Evolutionary conservation across 805 yeast genomes (phyloP).

Genomic region (Kregervanrija fluxuum): DNA sequence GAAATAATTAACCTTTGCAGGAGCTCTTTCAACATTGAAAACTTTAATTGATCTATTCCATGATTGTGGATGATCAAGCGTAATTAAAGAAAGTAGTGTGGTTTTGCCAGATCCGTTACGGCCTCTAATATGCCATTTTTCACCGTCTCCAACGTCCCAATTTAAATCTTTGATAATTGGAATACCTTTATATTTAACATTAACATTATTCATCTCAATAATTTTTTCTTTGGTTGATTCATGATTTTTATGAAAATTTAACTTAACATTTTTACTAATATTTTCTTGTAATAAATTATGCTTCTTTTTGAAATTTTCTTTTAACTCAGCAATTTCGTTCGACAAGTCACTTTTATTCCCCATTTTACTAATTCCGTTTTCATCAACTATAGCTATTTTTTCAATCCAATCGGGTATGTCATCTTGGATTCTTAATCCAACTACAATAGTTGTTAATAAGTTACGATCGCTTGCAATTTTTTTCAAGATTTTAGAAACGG

Average conservation of each 20-base stretch:
- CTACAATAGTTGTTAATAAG: conserved; percentile 44
- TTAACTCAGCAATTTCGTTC: conserved; percentile 16
- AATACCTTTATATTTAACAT: conserved; percentile 58
- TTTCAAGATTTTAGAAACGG: conserved; percentile 50
- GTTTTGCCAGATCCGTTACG: conserved; percentile 92
- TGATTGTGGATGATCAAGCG: conserved; percentile 95
- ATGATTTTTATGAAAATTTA: neutral
- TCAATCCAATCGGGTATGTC: conserved; percentile 73
- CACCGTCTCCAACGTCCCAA: conserved; percentile 65
- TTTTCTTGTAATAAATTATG: conserved; percentile 14
- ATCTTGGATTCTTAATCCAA: conserved; percentile 78
- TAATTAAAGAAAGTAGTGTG: conserved; percentile 72
- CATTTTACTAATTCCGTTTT: conserved; percentile 41
- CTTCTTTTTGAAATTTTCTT: conserved; percentile 15
- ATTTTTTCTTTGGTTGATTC: conserved; percentile 5
- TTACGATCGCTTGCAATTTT: conserved; percentile 10
- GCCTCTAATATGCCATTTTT: conserved; percentile 86
- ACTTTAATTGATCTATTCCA: conserved; percentile 69
- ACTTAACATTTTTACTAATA: conserved; percentile 9
- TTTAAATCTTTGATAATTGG: conserved; percentile 51
- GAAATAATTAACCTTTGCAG: conserved; percentile 72
- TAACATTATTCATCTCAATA: conserved; percentile 53
- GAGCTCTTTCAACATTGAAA: conserved; percentile 59
- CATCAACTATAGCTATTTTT: conserved; percentile 57
- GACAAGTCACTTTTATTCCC: conserved; percentile 36